Conservation (phyloP, 192 early-diverging fungal genomes). For the Umbelopsis sp. region DNA sequence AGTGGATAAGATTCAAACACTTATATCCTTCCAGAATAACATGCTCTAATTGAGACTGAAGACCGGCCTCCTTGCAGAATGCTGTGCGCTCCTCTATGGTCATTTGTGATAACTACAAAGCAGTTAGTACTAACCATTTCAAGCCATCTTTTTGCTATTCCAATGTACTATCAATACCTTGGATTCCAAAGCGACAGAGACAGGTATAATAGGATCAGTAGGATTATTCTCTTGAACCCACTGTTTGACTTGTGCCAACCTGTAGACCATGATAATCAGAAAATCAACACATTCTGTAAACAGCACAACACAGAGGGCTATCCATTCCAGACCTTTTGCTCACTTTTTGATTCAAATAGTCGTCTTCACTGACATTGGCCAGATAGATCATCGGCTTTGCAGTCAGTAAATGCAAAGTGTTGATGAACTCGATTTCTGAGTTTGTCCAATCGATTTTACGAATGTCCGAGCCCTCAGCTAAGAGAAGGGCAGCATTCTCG, state of each 20-base stretch:
- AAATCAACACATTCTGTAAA: neutral
- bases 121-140: slow-evolving; percentile 15
- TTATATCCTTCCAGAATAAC: slow-evolving; percentile 92
- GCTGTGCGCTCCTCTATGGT: slow-evolving; percentile 57
- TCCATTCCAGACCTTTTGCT: slow-evolving; percentile 58
- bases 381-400: slow-evolving; percentile 97
- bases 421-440: slow-evolving; percentile 91
- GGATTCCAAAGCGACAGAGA: slow-evolving; percentile 83
- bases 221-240: slow-evolving; percentile 94
- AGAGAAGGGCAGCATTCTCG: slow-evolving; percentile 53
- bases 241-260: slow-evolving; percentile 82
- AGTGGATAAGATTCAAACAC: slow-evolving; percentile 87
- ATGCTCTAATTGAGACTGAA: slow-evolving; percentile 79
- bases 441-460: slow-evolving; percentile 89
- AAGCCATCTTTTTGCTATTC: neutral
- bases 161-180: slow-evolving; percentile 40
- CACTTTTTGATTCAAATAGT: slow-evolving; percentile 95
- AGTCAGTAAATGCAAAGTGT: slow-evolving; percentile 81
- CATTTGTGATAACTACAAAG: slow-evolving; percentile 28
- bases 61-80: slow-evolving; percentile 66
- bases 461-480: slow-evolving; percentile 75
- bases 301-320: neutral
- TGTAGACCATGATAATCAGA: neutral
- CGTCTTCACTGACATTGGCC: slow-evolving; percentile 86
- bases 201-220: slow-evolving; percentile 89